phyloP scores from a whole-genome alignment of 139 green algal species.

The Diplosphaera chodatii region DNA sequence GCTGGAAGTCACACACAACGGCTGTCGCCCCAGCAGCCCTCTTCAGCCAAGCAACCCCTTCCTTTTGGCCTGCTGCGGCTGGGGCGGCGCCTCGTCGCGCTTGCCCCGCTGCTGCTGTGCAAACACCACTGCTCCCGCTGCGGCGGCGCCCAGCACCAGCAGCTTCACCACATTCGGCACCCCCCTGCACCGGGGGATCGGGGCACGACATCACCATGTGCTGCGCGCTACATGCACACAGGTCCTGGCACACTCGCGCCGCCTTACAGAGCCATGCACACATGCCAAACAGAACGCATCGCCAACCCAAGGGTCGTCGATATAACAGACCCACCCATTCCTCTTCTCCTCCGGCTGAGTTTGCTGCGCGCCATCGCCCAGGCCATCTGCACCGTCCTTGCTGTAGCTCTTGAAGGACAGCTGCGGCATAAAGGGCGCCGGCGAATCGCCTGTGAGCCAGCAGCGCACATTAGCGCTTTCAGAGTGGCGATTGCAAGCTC shows the following conservation, averaged over 20 bases:
- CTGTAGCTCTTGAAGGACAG: constrained; percentile 9
- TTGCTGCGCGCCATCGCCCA: neutral
- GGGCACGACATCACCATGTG: too few species aligned
- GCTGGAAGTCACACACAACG: too few species aligned
- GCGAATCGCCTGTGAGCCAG: neutral
- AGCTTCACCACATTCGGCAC: neutral
- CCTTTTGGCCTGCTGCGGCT: too few species aligned
- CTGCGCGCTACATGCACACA: too few species aligned
- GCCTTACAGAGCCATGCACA: too few species aligned
- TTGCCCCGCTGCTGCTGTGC: neutral
- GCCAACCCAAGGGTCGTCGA: too few species aligned
- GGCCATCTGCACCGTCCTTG: neutral
- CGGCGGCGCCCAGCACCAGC: neutral
- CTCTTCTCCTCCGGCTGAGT: neutral
- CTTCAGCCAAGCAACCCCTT: neutral
- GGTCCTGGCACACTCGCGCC: too few species aligned
- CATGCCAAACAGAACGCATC: too few species aligned
- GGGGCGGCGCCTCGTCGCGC: neutral
- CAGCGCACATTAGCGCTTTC: neutral
- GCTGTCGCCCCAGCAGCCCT: too few species aligned
- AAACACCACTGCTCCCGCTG: neutral
- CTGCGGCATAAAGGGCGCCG: neutral
- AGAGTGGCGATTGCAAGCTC: too few species aligned
- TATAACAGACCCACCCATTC: too few species aligned
- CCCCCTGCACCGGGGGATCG: too few species aligned